A percentile compares a stretch with the other conserved stretches of the same genome.
Evolutionary conservation across 2,329 filamentous ascomycete genomes (phyloP).

Genomic region (Xylaria arbuscula): DNA sequence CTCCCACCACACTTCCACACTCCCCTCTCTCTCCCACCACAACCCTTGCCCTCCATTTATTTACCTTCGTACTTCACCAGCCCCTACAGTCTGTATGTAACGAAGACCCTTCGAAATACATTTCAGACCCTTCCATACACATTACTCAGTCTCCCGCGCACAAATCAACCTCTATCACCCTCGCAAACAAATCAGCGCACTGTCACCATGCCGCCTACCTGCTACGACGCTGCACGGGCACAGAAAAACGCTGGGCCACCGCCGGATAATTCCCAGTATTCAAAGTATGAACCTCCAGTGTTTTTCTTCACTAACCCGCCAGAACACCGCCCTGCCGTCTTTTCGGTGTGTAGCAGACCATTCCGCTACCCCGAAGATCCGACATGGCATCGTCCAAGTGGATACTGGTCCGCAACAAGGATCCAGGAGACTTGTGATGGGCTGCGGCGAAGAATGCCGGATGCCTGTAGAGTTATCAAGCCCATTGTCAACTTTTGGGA

Average conservation of each 20-base stretch:
- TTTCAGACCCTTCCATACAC: neutral
- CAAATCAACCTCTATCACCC: neutral
- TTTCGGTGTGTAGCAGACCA: constrained; percentile 53
- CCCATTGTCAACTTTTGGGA: constrained; percentile 51
- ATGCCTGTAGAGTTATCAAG: constrained; percentile 35
- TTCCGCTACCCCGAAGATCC: constrained; percentile 50
- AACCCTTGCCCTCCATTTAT: neutral
- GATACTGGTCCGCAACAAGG: constrained; percentile 55
- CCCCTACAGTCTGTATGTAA: neutral
- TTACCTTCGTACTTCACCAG: neutral
- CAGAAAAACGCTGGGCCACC: constrained; percentile 38
- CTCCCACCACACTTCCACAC: neutral
- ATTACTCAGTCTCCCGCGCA: neutral
- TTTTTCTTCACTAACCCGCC: constrained; percentile 40
- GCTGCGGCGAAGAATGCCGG: constrained; percentile 33
- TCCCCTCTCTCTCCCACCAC: neutral
- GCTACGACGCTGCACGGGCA: constrained; percentile 35
- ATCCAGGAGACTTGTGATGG: constrained; percentile 45
- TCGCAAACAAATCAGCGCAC: neutral
- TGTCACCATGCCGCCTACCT: constrained; percentile 32
- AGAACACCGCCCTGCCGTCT: constrained; percentile 47
- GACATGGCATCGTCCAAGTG: constrained; percentile 45
- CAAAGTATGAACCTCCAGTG: constrained; percentile 38
- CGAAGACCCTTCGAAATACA: neutral
- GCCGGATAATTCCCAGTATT: constrained; percentile 18